Evolutionary conservation across 2,329 filamentous ascomycete species (phyloP).

Genomic region (Ceratocystis alfenasii): DNA sequence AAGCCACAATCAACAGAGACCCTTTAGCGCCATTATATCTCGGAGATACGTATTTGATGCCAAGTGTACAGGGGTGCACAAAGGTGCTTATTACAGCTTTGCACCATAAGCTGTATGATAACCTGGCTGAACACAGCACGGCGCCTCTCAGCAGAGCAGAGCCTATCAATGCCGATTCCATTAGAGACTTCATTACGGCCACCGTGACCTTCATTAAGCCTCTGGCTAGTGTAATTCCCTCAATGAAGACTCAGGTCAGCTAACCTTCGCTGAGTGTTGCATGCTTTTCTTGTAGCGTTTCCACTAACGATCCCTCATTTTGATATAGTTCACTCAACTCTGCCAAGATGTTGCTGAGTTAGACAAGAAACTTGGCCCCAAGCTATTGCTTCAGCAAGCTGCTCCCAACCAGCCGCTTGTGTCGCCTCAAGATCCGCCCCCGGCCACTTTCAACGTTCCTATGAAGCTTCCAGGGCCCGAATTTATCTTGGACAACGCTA

Average conservation of each 20-base stretch:
- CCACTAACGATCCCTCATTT: not conserved
- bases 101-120: slow-evolving; percentile 30
- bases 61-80: slow-evolving; percentile 24
- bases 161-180: slow-evolving; percentile 28
- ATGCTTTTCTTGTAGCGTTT: not conserved
- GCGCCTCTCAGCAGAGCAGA: slow-evolving; percentile 31
- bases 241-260: slow-evolving; percentile 22
- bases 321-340: slow-evolving; percentile 11
- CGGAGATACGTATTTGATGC: slow-evolving; percentile 22
- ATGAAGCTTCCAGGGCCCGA: slow-evolving; percentile 12
- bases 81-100: slow-evolving; percentile 30
- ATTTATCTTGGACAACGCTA: slow-evolving; percentile 15
- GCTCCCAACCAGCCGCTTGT: not conserved
- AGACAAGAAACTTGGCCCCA: slow-evolving; percentile 13
- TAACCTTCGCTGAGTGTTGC: not conserved
- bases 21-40: slow-evolving; percentile 24
- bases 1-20: slow-evolving; percentile 26
- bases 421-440: not conserved
- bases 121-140: slow-evolving; percentile 30
- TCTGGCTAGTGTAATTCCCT: slow-evolving; percentile 26
- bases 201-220: slow-evolving; percentile 30
- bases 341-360: slow-evolving; percentile 13
- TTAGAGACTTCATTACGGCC: slow-evolving; percentile 29
- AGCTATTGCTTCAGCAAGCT: not conserved
- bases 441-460: not conserved